These are phyloP conservation scores for Puccinia sorghi DNA, from an alignment of 1,284 basidiomycete species.

Conservation along the genomic window DNA sequence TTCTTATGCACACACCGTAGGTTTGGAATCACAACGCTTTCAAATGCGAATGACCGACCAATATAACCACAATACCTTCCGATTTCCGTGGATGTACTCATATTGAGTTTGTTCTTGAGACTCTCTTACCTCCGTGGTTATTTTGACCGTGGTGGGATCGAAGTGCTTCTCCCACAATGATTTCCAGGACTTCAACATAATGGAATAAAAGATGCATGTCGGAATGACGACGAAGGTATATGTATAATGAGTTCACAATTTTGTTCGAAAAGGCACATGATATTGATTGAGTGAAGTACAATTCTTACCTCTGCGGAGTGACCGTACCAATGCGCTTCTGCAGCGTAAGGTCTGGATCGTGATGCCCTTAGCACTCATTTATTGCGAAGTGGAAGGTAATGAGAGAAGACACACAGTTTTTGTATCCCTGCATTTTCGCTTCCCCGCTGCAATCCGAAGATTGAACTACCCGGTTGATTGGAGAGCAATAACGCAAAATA, in stretches of 20 bases:
- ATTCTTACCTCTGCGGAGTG: constrained; percentile 23
- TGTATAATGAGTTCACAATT: not conserved
- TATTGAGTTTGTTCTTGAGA: constrained; percentile 22
- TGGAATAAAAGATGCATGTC: not conserved
- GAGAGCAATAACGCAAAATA: constrained; percentile 14
- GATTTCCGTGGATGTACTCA: constrained; percentile 15
- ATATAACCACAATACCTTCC: constrained; percentile 36
- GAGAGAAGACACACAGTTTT: constrained; percentile 15
- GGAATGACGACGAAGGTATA: not conserved
- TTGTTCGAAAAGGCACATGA: not conserved
- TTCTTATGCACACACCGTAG: too few relatives aligned
- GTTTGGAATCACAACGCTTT: too few relatives aligned
- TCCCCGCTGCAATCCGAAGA: constrained; percentile 19
- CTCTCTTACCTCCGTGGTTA: constrained; percentile 21
- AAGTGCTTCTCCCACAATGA: constrained; percentile 7
- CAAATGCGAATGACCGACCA: constrained; percentile 29
- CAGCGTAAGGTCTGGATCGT: constrained; percentile 6
- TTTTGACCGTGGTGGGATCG: constrained; percentile 18
- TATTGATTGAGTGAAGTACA: not conserved
- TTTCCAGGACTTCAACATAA: constrained; percentile 10
- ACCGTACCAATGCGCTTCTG: constrained; percentile 18
- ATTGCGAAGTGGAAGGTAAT: not conserved
- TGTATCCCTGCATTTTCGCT: constrained; percentile 12
- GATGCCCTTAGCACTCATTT: not conserved
- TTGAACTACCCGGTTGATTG: constrained; percentile 25